Evolutionary conservation across 768 basidiomycete genomes (phyloP).

Genomic region (Russula vinacea): DNA sequence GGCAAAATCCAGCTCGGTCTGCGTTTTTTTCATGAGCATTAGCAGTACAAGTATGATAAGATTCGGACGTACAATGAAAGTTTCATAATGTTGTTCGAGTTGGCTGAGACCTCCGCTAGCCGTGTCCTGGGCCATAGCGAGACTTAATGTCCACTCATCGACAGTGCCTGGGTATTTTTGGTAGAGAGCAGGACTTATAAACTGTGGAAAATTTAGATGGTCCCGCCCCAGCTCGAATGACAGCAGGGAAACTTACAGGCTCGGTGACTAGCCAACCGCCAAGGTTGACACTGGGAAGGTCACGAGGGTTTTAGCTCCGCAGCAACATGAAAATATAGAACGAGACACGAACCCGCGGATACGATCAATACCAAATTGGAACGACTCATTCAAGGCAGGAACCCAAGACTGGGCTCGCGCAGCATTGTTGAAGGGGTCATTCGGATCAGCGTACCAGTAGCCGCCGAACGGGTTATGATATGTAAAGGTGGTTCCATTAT

Average conservation of each 20-base stretch:
- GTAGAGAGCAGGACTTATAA: conserved; percentile 73
- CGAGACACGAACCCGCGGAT: conserved; percentile 57
- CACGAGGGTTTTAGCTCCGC: background rate
- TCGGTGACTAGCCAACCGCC: conserved; percentile 93
- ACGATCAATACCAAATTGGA: conserved; percentile 68
- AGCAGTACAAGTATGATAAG: conserved; percentile 3
- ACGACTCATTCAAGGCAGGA: conserved; percentile 80
- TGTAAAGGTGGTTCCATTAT: conserved; percentile 79
- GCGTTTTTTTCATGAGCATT: conserved; percentile 9
- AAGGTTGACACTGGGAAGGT: conserved; percentile 69
- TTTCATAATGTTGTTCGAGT: conserved; percentile 86
- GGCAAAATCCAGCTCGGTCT: conserved; percentile 96
- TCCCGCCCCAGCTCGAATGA: conserved; percentile 20
- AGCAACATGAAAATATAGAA: conserved; percentile 7
- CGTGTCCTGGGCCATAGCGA: conserved; percentile 66
- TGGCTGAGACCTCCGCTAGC: conserved; percentile 62
- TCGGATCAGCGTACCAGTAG: conserved; percentile 80
- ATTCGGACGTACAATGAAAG: conserved; percentile 71
- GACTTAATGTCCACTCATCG: conserved; percentile 81
- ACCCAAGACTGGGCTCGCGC: conserved; percentile 81
- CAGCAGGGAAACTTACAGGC: conserved; percentile 57
- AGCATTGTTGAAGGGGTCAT: conserved; percentile 79
- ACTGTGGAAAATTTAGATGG: conserved; percentile 41
- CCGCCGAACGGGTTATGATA: conserved; percentile 87
- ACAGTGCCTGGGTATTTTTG: conserved; percentile 59